Percentiles rank a stretch among this genome's conserved stretches.
phyloP scores from a whole-genome alignment of 345 rosid genomes.

The Populus deltoides region DNA sequence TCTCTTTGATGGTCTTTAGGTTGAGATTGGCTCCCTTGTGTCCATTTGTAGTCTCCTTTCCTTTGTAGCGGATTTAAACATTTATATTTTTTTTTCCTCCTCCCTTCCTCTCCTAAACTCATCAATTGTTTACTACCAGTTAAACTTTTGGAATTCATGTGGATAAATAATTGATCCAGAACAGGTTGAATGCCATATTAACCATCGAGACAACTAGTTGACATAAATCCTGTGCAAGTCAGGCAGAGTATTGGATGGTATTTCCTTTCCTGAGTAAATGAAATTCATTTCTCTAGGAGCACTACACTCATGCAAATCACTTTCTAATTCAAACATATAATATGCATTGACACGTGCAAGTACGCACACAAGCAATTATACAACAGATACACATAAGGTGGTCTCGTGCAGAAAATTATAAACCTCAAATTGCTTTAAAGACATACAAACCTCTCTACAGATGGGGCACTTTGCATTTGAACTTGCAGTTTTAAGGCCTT shows the following conservation, averaged over 20 bases:
- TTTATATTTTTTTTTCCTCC: not conserved
- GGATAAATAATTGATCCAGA: not conserved
- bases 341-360: not conserved
- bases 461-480: slow-evolving; percentile 67
- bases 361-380: not conserved
- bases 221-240: not conserved
- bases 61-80: not conserved
- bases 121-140: not conserved
- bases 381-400: not conserved
- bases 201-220: not conserved
- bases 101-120: not conserved
- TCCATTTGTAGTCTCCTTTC: not conserved
- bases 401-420: not conserved
- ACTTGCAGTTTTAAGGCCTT: slow-evolving; percentile 68
- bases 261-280: not conserved
- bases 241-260: not conserved
- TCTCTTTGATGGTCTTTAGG: not conserved
- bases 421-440: not conserved
- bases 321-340: not conserved
- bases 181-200: not conserved
- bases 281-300: not conserved
- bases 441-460: slow-evolving; percentile 79
- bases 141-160: not conserved
- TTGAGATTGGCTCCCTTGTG: not conserved
- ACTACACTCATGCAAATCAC: not conserved